phyloP scores from a whole-genome alignment of 495 filamentous ascomycete species.

The Xylaria palmicola region DNA sequence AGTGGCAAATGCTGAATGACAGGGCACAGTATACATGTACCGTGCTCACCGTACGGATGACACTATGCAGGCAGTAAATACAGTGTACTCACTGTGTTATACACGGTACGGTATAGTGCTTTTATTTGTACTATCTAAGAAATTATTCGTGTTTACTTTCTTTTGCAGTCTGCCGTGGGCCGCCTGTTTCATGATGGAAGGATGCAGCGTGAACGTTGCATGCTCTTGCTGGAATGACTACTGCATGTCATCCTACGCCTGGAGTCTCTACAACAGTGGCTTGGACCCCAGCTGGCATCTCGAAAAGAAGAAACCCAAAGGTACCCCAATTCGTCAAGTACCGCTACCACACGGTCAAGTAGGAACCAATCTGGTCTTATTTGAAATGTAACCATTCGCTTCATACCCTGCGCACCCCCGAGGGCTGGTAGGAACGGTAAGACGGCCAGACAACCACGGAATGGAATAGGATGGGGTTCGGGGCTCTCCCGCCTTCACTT shows the following conservation, averaged over 20 bases:
- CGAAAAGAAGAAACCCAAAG: not conserved
- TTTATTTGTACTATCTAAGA: not conserved
- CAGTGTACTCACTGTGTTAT: too few species aligned
- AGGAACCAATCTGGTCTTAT: not conserved
- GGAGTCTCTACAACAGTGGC: not conserved
- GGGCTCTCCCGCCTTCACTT: too few species aligned
- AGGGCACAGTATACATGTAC: too few species aligned
- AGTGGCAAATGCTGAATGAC: constrained; percentile 6
- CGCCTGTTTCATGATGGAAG: not conserved
- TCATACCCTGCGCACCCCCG: not conserved
- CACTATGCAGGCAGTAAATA: too few species aligned
- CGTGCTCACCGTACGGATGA: too few species aligned
- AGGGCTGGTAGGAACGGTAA: not conserved
- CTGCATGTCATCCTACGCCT: too few species aligned
- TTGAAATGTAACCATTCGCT: not conserved
- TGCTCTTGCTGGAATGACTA: not conserved
- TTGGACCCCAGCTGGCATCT: not conserved
- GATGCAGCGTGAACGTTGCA: not conserved
- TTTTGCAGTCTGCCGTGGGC: not conserved
- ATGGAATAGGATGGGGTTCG: too few species aligned
- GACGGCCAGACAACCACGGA: not conserved
- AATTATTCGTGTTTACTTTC: not conserved
- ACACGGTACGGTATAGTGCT: not conserved
- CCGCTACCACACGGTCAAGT: not conserved
- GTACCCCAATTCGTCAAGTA: not conserved